Conservation (phyloP, 176 grass and related monocot species). For the Oryza rufipogon region DNA sequence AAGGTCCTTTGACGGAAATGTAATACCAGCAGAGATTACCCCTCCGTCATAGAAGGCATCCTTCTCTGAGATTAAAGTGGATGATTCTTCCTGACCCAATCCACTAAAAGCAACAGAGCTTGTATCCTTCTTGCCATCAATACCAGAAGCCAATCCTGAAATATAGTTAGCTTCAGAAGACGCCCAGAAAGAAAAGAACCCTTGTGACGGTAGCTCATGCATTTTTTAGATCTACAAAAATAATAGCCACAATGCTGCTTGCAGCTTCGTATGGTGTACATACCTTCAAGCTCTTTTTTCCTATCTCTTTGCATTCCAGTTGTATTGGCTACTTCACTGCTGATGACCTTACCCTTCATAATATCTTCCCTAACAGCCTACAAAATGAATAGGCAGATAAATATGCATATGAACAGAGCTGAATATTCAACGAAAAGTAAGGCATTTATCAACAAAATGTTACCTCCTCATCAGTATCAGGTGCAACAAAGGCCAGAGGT, state of each 20-base stretch:
- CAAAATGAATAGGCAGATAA: conserved; percentile 21
- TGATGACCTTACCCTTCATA: conserved; percentile 71
- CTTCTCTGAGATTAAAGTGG: conserved; percentile 46
- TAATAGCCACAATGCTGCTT: background rate
- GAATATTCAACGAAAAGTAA: background rate
- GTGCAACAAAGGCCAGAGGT: conserved; percentile 82
- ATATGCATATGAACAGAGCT: background rate
- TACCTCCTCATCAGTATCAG: conserved; percentile 83
- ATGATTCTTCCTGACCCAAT: conserved; percentile 40
- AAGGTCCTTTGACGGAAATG: conserved; percentile 16
- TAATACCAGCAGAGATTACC: conserved; percentile 30
- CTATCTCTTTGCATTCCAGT: conserved; percentile 43
- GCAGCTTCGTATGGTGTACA: background rate
- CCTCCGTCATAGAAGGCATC: conserved; percentile 46
- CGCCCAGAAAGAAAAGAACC: conserved; percentile 16
- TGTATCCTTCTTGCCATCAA: conserved; percentile 47
- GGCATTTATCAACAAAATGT: background rate
- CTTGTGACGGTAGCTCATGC: background rate
- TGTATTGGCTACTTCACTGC: conserved; percentile 49
- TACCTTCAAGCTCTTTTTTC: conserved; percentile 52
- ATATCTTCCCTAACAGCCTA: conserved; percentile 88
- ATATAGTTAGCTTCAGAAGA: conserved; percentile 36
- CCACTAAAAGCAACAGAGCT: conserved; percentile 20
- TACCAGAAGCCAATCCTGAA: conserved; percentile 44
- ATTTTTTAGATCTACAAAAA: conserved; percentile 1